These are phyloP conservation scores for Phialophora chinensis DNA, from an alignment of 2,329 filamentous ascomycete genomes.

Conservation along the genomic window DNA sequence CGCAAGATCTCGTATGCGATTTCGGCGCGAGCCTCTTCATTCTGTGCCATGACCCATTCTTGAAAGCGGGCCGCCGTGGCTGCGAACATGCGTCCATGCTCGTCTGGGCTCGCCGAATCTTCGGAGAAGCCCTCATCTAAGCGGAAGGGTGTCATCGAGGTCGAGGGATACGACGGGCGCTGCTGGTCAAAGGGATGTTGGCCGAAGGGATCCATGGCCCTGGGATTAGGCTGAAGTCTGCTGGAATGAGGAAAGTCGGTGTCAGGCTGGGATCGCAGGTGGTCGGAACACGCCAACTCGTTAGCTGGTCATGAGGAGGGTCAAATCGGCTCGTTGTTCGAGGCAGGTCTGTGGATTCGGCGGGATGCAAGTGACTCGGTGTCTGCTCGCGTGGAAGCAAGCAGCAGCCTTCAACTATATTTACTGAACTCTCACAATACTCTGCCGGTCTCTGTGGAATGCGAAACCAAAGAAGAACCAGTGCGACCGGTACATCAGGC, in stretches of 20 bases:
- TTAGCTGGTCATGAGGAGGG: background rate
- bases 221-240: background rate
- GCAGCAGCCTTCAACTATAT: background rate
- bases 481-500: background rate
- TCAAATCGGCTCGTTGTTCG: background rate
- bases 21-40: slow-evolving; percentile 66
- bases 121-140: slow-evolving; percentile 90
- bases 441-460: background rate
- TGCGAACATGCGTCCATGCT: slow-evolving; percentile 45
- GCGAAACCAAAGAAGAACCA: background rate
- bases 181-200: slow-evolving; percentile 15
- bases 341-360: background rate
- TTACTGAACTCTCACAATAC: background rate
- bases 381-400: background rate
- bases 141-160: slow-evolving; percentile 52
- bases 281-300: background rate
- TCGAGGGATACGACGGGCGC: slow-evolving; percentile 15
- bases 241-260: background rate
- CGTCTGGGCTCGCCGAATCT: slow-evolving; percentile 58
- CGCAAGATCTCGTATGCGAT: slow-evolving; percentile 79
- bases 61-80: slow-evolving; percentile 56
- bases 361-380: slow-evolving; percentile 6
- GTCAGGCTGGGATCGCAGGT: background rate
- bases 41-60: slow-evolving; percentile 61
- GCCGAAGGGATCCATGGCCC: slow-evolving; percentile 20